These are phyloP conservation scores for Solanum infundibuliforme DNA, from an alignment of 257 asterid genomes.

Conservation along the genomic window DNA sequence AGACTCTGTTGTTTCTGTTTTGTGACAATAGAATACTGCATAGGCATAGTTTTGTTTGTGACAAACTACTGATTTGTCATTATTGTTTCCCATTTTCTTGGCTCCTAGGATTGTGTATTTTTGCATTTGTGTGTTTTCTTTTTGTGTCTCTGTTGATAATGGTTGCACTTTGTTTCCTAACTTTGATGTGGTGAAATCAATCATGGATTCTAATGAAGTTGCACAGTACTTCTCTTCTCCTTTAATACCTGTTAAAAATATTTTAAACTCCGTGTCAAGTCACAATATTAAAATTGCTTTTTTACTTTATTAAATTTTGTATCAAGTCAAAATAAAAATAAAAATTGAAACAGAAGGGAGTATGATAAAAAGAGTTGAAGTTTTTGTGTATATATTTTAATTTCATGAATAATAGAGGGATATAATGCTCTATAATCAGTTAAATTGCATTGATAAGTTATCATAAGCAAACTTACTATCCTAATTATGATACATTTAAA, in stretches of 20 bases:
- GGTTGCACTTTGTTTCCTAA: conserved; percentile 46
- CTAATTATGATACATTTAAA: too few species aligned
- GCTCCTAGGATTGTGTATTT: conserved; percentile 29
- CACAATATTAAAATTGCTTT: too few species aligned
- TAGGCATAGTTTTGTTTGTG: conserved; percentile 57
- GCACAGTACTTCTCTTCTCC: conserved; percentile 71
- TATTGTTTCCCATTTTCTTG: conserved; percentile 17
- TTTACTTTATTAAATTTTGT: too few species aligned
- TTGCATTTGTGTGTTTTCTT: conserved; percentile 4
- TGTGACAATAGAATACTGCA: conserved; percentile 80
- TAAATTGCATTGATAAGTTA: not conserved
- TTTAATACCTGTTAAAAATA: not conserved
- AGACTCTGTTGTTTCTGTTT: conserved; percentile 33
- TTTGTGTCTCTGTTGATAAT: conserved; percentile 40
- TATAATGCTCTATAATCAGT: not conserved
- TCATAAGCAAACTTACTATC: not conserved
- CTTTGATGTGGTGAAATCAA: conserved; percentile 55
- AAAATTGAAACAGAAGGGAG: not conserved
- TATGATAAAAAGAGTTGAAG: too few species aligned
- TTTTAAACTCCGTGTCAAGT: too few species aligned
- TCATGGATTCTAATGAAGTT: conserved; percentile 80
- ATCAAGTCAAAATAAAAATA: not conserved
- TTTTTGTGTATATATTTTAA: too few species aligned
- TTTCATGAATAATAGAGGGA: not conserved
- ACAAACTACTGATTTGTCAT: conserved; percentile 38